Evolutionary conservation across 441 rosid species (phyloP), one percentile per base, ranked within the genome.

Genomic region (Adansonia rubrostipa): DNA sequence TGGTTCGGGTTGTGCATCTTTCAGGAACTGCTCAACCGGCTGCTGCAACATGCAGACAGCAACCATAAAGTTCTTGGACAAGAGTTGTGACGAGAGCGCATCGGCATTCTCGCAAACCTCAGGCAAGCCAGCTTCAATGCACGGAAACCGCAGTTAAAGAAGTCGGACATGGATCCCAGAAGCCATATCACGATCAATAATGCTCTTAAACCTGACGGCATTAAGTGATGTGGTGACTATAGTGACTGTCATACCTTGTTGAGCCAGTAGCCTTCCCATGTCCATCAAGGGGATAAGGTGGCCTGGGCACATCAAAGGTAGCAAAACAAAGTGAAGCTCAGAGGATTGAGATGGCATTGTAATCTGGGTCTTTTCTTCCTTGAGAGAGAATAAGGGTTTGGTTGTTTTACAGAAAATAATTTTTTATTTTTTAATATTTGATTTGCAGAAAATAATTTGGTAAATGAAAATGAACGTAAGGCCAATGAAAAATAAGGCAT

Each of bases 101-200:
- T 84, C 84, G 11, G 65, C 0, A 62, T 66, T 81, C 56, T 81
- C 81, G n/a, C 81, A 81, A 11, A 83, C 71, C 19, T 79, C 22
- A 3, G 82, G 80, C 69, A 82, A 24, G 4, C 78, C 82, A n/a
- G 45, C 85, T 8, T 76, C 60, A 57, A 19, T 0, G 44, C 14
- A 14, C 0, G 85, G 85, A 40, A 82, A 71, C 22, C 20, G 40
- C 3, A 79, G 50, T 0, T 40, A 57, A 6, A 72, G 9, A 14
- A 76, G 9, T 1, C 11, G 64, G 22, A 82, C 76, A 0, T 40
- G 75, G 2, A 67, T 68, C 51, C 84, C 79, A 1, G 67, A 17
- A 13, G 33, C 17, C 11, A 53, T 47, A 58, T 47, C 63, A 13
- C 78, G 84, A 44, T 42, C 73, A 11, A 74, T 19, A 42, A 74